These are phyloP conservation scores for Coelastrella sp. DNA, from an alignment of 139 green algal genomes.

Conservation along the genomic window DNA sequence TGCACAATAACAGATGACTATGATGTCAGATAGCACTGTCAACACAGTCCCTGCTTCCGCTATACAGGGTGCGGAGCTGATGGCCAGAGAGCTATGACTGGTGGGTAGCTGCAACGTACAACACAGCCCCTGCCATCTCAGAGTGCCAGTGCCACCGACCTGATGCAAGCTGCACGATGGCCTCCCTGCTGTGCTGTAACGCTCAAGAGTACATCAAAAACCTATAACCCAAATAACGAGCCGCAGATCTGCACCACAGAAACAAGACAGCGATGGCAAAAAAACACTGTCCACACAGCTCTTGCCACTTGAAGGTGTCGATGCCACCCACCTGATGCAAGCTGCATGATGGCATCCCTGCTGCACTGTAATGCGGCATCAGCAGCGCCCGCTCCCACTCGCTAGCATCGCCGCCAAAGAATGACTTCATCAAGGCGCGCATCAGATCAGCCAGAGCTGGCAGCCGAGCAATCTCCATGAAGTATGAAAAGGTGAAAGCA, in stretches of 20 bases:
- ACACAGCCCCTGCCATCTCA: too few relatives aligned
- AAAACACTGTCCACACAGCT: neutral
- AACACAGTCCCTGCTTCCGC: too few relatives aligned
- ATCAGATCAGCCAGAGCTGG: constrained; percentile 21
- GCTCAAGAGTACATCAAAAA: neutral
- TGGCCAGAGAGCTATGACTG: neutral
- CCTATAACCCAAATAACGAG: too few relatives aligned
- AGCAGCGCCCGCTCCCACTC: constrained; percentile 90
- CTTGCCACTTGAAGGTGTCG: too few relatives aligned
- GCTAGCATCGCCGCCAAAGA: constrained; percentile 37
- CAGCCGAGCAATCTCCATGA: constrained; percentile 19
- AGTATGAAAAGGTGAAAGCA: constrained; percentile 5
- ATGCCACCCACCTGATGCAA: constrained; percentile 7
- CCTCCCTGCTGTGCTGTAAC: constrained; percentile 74
- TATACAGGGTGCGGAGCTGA: too few relatives aligned
- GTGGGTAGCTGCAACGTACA: too few relatives aligned
- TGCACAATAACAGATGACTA: too few relatives aligned
- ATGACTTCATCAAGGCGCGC: constrained; percentile 20
- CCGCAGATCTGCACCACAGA: too few relatives aligned
- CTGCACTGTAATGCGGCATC: constrained; percentile 98
- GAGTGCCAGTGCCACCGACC: neutral
- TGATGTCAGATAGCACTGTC: neutral
- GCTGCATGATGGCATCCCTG: too few relatives aligned
- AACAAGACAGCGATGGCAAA: too few relatives aligned
- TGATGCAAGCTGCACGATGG: constrained; percentile 67